Conservation (phyloP, 2,329 filamentous ascomycete species). For the Trichophyton benhamiae region DNA sequence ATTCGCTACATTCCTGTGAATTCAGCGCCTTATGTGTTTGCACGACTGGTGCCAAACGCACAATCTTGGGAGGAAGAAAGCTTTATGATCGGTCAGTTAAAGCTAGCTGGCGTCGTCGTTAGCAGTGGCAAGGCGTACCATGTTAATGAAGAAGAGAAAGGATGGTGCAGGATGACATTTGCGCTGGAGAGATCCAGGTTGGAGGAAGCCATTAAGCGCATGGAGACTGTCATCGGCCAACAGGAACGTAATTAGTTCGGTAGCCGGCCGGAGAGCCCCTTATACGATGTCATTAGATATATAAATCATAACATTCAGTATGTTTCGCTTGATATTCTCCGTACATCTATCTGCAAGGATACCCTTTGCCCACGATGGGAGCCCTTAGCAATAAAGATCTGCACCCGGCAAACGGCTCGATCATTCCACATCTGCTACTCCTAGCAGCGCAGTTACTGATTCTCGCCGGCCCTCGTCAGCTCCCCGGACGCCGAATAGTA, state of each 20-base stretch:
- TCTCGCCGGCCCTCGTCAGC: background rate
- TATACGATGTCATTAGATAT: background rate
- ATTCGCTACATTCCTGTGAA: slow-evolving; percentile 3
- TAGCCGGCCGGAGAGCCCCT: background rate
- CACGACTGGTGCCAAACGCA: background rate
- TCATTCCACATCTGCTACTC: background rate
- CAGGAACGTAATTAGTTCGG: background rate
- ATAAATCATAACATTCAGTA: background rate
- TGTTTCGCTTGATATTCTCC: background rate
- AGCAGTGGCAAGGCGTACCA: slow-evolving; percentile 1
- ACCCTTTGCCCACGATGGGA: background rate
- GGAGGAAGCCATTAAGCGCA: background rate
- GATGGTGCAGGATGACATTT: background rate
- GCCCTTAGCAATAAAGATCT: background rate
- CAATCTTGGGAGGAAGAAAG: background rate
- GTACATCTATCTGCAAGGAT: background rate
- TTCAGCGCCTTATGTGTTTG: background rate
- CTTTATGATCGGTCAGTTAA: background rate
- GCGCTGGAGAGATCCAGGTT: background rate
- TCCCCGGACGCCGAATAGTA: background rate
- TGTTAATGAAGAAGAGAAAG: background rate
- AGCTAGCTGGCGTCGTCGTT: background rate
- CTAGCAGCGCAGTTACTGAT: background rate
- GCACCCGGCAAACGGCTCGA: background rate
- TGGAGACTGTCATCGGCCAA: background rate